These are phyloP conservation scores for Cinchona pubescens DNA, from an alignment of 257 asterid species.

Conservation along the genomic window DNA sequence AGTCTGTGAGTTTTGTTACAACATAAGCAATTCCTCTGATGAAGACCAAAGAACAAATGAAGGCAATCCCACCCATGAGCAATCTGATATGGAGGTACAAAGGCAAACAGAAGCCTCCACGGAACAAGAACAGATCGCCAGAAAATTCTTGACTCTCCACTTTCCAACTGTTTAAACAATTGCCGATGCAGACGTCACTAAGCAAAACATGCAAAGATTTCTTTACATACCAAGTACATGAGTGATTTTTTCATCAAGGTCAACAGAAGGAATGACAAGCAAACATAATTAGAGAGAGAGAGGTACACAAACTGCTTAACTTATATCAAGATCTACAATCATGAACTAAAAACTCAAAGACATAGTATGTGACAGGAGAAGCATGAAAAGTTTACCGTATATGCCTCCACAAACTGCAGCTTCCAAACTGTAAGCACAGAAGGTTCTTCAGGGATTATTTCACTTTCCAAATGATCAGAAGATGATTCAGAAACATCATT, in stretches of 20 bases:
- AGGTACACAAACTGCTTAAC: neutral
- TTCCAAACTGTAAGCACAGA: constrained; percentile 55
- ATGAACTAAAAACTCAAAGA: neutral
- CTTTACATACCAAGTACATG: neutral
- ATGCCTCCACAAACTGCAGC: constrained; percentile 68
- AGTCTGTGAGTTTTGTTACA: constrained; percentile 76
- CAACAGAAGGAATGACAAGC: neutral
- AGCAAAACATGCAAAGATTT: neutral
- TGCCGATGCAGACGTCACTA: neutral
- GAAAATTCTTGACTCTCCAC: constrained; percentile 42
- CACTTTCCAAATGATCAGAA: constrained; percentile 28
- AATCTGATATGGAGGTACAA: constrained; percentile 85
- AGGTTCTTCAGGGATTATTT: constrained; percentile 30
- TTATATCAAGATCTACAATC: neutral
- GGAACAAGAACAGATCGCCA: constrained; percentile 71
- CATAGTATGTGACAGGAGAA: constrained; percentile 1
- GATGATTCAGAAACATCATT: constrained; percentile 40
- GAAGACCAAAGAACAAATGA: constrained; percentile 62
- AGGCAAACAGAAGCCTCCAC: constrained; percentile 81
- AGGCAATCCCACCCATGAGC: constrained; percentile 96
- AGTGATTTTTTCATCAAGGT: neutral
- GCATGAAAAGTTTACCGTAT: constrained; percentile 41
- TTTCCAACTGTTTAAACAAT: constrained; percentile 54
- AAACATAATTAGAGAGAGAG: neutral
- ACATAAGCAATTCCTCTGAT: constrained; percentile 82